Evolutionary conservation across 805 yeast species (phyloP).

Genomic region (Ogataea henricii): DNA sequence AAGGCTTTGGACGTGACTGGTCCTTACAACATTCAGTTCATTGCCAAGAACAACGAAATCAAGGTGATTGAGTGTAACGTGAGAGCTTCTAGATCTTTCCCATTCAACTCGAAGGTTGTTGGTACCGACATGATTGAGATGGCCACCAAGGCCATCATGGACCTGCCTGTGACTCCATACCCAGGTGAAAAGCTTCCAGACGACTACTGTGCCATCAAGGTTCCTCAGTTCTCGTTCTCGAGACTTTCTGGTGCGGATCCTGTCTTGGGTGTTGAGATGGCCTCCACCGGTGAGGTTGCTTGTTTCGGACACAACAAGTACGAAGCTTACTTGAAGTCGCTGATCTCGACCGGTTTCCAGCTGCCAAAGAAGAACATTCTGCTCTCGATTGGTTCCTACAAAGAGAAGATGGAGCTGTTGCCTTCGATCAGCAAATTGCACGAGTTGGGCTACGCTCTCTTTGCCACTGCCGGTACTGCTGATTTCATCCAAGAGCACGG

Average conservation of each 20-base stretch:
- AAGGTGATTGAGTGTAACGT: slow-evolving; percentile 98
- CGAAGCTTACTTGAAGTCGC: slow-evolving; percentile 94
- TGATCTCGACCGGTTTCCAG: slow-evolving; percentile 93
- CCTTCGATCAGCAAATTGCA: slow-evolving; percentile 82
- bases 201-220: slow-evolving; percentile 94
- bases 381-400: slow-evolving; percentile 93
- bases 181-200: slow-evolving; percentile 88
- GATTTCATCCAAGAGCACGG: slow-evolving; percentile 96
- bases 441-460: slow-evolving; percentile 84
- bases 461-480: slow-evolving; percentile 99
- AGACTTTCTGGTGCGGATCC: slow-evolving; percentile 98
- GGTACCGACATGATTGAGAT: slow-evolving; percentile 95
- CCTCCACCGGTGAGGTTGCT: slow-evolving; percentile 99
- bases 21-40: slow-evolving; percentile 95
- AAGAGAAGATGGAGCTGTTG: slow-evolving; percentile 90
- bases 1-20: slow-evolving; percentile 94
- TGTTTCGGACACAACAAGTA: slow-evolving; percentile 94
- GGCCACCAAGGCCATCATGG: slow-evolving; percentile 96
- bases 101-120: slow-evolving; percentile 95
- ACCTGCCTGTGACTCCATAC: slow-evolving; percentile 82
- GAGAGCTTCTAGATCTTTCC: slow-evolving; percentile 99
- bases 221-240: slow-evolving; percentile 96
- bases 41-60: slow-evolving; percentile 92
- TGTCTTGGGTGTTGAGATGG: slow-evolving; percentile 97
- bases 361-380: slow-evolving; percentile 93